Evolutionary conservation across 1,284 basidiomycete genomes (phyloP), one percentile per base, ranked within the genome.

Genomic region (Cryptococcus wingfieldii): DNA sequence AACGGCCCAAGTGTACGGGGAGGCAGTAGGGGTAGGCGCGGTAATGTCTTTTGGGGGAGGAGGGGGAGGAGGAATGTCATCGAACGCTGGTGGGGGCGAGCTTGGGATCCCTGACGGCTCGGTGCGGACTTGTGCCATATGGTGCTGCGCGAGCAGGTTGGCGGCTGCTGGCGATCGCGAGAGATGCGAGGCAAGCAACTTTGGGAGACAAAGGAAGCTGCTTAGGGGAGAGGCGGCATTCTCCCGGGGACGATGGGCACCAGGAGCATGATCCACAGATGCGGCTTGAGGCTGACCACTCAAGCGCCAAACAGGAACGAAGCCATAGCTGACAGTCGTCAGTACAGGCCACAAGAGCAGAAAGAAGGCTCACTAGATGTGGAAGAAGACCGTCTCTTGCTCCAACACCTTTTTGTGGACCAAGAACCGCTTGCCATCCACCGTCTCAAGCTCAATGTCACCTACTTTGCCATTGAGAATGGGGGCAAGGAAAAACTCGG

Each of bases 351-450:
- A 10, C 31, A 34, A 34, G 31, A 34, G 31, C 31, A 34, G 10
- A 34, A 34, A 34, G 31, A 34, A 41, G 23, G 65, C 69, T 64
- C 54, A 72, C 71, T 72, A 72, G 53, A 72, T 71, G 50, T 71
- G 68, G 58, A 72, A 72, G 52, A 71, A 72, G n/a, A 70, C 66
- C 9, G 68, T 69, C 65, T 72, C 71, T 7, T 38, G 37, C 56
- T 72, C 69, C n/a, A 72, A 53, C 1, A 72, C 23, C 46, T 62
- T 68, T 31, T 55, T 55, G 52, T 72, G 71, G 5, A 72, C 71
- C 38, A 72, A 51, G 50, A 72, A 71, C 38, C 65, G 46, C 46
- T 65, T 66, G 31, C 68, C 69, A 47, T 72, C 71, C 10, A 59
- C 56, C n/a, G 69, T 67, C 50, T 69, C 67, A 27, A 72, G 56